Percentiles rank a stretch among this genome's conserved stretches.
Conservation (phyloP, 163 green algal species). For the Chloroidium sp. region DNA sequence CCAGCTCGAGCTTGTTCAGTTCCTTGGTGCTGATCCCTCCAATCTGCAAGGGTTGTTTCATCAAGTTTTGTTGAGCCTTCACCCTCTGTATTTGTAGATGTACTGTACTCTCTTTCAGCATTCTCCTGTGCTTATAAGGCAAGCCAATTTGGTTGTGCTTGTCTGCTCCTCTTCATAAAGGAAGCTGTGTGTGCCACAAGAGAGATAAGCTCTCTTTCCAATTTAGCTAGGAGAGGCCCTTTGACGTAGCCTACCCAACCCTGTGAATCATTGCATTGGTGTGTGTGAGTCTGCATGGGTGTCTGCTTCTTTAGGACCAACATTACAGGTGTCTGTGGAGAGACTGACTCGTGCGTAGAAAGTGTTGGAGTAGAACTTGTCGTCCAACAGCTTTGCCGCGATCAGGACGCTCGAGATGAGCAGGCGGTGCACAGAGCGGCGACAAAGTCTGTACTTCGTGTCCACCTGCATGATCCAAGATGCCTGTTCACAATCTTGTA, state of each 20-base stretch:
- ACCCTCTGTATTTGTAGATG: too few species aligned
- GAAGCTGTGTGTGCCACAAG: too few species aligned
- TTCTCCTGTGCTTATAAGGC: too few species aligned
- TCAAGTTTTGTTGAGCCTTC: too few species aligned
- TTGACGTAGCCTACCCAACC: background rate
- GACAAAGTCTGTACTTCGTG: conserved; percentile 25
- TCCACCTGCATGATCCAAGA: too few species aligned
- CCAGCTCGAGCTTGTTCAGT: conserved; percentile 67
- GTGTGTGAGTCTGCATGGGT: background rate
- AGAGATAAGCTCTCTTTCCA: too few species aligned
- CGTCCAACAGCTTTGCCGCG: conserved; percentile 71
- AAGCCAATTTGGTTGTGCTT: too few species aligned
- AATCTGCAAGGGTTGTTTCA: conserved; percentile 10
- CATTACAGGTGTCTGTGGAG: background rate
- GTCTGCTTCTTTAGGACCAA: too few species aligned
- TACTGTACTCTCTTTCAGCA: too few species aligned
- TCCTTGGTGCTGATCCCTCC: conserved; percentile 58
- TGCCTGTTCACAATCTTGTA: too few species aligned
- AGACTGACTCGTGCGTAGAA: conserved; percentile 60
- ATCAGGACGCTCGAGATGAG: conserved; percentile 57
- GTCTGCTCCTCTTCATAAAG: too few species aligned
- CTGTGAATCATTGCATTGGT: background rate
- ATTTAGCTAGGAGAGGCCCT: background rate
- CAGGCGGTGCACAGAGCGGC: conserved; percentile 64
- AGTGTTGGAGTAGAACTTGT: conserved; percentile 70